Evolutionary conservation across 495 filamentous ascomycete genomes (phyloP).

Genomic region (Letharia columbiana): DNA sequence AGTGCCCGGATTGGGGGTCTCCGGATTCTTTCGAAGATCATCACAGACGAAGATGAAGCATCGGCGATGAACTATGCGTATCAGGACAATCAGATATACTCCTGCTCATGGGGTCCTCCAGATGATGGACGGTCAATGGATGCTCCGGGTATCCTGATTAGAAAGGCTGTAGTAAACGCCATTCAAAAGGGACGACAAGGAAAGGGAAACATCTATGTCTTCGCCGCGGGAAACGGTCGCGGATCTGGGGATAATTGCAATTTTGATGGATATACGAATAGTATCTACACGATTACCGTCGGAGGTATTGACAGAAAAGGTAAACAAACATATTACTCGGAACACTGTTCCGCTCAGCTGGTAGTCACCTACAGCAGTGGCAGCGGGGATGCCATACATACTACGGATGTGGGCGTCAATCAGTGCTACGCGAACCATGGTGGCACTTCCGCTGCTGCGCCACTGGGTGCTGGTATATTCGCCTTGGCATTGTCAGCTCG

Average conservation of each 20-base stretch:
- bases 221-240: conserved; percentile 93
- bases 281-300: conserved; percentile 96
- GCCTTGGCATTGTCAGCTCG: conserved; percentile 84
- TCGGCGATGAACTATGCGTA: conserved; percentile 84
- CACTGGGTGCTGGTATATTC: conserved; percentile 81
- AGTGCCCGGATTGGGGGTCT: conserved; percentile 83
- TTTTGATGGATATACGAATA: conserved; percentile 98
- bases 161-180: conserved; percentile 81
- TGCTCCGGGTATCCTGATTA: conserved; percentile 79
- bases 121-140: conserved; percentile 94
- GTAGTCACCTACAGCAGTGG: conserved; percentile 96
- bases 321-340: conserved; percentile 83
- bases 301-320: conserved; percentile 86
- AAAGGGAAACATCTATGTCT: conserved; percentile 89
- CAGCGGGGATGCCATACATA: conserved; percentile 79
- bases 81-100: conserved; percentile 92
- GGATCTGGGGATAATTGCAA: conserved; percentile 91
- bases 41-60: conserved; percentile 88
- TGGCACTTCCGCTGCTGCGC: conserved; percentile 94
- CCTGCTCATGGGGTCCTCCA: conserved; percentile 94
- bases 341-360: conserved; percentile 88
- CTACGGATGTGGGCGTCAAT: conserved; percentile 84
- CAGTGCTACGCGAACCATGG: conserved; percentile 71
- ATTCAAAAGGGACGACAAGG: conserved; percentile 79
- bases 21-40: conserved; percentile 82